Evolutionary conservation across 768 basidiomycete species (phyloP).

Genomic region (Ephemerocybe angulata): DNA sequence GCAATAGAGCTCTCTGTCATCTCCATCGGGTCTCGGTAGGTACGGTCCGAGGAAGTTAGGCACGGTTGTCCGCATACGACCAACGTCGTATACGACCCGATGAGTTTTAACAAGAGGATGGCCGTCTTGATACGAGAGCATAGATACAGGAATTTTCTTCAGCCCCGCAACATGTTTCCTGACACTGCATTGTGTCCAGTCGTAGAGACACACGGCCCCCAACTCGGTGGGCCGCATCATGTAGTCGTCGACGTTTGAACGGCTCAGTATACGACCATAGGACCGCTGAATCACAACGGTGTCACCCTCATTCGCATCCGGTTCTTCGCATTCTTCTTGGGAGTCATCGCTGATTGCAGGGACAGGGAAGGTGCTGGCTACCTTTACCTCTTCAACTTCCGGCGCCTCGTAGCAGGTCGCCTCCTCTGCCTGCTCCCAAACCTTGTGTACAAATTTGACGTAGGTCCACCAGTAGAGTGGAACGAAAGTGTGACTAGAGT

Average conservation of each 20-base stretch:
- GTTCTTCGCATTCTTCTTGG: too few species aligned
- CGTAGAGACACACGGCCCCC: not conserved
- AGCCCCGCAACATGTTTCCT: not conserved
- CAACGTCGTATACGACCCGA: not conserved
- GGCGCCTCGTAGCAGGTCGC: too few species aligned
- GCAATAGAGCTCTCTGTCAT: constrained; percentile 29
- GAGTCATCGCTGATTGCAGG: not conserved
- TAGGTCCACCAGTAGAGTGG: constrained; percentile 22
- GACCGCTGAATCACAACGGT: not conserved
- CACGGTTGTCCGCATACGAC: not conserved
- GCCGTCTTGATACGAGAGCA: not conserved
- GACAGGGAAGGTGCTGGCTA: not conserved
- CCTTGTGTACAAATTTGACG: not conserved
- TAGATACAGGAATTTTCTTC: not conserved
- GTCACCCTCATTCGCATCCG: not conserved
- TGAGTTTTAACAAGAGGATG: not conserved
- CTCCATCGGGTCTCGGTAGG: constrained; percentile 5
- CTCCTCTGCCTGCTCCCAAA: not conserved
- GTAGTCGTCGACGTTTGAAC: constrained; percentile 2
- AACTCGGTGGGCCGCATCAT: not conserved
- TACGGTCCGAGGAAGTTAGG: not conserved
- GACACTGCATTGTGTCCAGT: not conserved
- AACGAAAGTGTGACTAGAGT: constrained; percentile 24
- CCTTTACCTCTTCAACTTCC: not conserved
- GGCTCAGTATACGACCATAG: too few species aligned